Evolutionary conservation across 352 stramenopile species (phyloP), one percentile per base, ranked within the genome.

Genomic region (Phytopythium helicoides): DNA sequence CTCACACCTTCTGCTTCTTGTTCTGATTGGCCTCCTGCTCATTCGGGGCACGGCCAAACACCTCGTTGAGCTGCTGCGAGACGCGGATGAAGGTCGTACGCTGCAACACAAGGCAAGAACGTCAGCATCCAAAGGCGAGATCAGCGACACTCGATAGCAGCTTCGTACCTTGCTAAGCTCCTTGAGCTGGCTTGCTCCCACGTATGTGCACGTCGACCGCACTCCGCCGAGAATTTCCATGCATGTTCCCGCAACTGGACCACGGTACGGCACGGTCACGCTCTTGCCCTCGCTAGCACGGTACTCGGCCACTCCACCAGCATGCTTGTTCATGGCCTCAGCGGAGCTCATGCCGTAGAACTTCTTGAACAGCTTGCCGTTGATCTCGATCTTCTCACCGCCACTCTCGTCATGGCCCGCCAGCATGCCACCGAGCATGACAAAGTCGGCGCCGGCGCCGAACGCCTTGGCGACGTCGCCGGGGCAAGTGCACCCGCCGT

Each of bases 281-380:
- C 81, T 92, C 71, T 97, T 97, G 49, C 91, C 91, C 62, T 97
- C 91, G 14, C 73, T 92, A 16, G 87, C 85, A 26, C 91, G 87
- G 69, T 97, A 97, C 56, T 97, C 87, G 1, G 87, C 87, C 8
- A 97, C 89, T 18, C 90, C 89, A 3, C 91, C 91, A 28, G 68
- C 73, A 62, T 97, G 90, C 66, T 97, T 97, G 52, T 89, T 87
- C 89, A 97, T 97, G 50, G 91, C 91, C 26, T 91, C 86, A 1
- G 84, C 84, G 25, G 84, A 96, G 65, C 76, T 94, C 91, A 97
- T 97, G 54, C 91, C 91, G 67, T 97, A 97, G 60, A 97, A 97
- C 51, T 86, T 77, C 73, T 97, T 97, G 58, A 83, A 88, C 40
- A 74, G 23, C 42, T 86, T 82, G 36, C 85, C 83, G 28, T 66